A percentile compares a stretch with the other conserved stretches of the same genome.
phyloP scores from a whole-genome alignment of 73 alveolate genomes.

The Stentor roeselii region DNA sequence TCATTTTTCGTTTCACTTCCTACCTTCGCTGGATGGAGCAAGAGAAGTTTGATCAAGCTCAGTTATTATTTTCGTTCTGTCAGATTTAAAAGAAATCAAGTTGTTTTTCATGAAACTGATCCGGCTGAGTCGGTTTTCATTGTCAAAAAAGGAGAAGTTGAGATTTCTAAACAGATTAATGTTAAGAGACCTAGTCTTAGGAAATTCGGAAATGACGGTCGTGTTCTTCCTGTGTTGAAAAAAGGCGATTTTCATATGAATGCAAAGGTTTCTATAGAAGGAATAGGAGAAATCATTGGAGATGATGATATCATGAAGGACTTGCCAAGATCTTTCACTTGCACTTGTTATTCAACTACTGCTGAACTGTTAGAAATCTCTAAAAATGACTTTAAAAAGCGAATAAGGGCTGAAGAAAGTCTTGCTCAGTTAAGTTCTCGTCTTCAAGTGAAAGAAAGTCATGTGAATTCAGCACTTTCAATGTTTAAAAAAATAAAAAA shows the following conservation, averaged over 20 bases:
- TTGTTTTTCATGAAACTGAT: constrained; percentile 35
- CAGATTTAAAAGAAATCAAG: constrained; percentile 10
- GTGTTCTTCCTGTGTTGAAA: neutral
- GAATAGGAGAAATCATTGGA: constrained; percentile 20
- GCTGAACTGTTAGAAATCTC: constrained; percentile 13
- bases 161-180: constrained; percentile 18
- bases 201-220: neutral
- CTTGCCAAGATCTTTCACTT: neutral
- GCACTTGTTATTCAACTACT: neutral
- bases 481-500: neutral
- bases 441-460: neutral
- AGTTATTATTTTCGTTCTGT: constrained; percentile 24
- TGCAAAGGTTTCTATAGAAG: constrained; percentile 43
- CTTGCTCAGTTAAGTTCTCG: neutral
- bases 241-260: constrained; percentile 3
- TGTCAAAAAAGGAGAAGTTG: constrained; percentile 52
- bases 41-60: constrained; percentile 28
- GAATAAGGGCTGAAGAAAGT: constrained; percentile 16
- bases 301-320: constrained; percentile 1
- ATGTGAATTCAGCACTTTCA: neutral
- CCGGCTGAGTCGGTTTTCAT: constrained; percentile 29
- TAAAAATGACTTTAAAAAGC: neutral
- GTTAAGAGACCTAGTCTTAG: neutral
- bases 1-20: constrained; percentile 37
- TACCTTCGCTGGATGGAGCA: constrained; percentile 41